phyloP scores from a whole-genome alignment of 1,284 basidiomycete species.

The Cutaneotrichosporon dermatis region DNA sequence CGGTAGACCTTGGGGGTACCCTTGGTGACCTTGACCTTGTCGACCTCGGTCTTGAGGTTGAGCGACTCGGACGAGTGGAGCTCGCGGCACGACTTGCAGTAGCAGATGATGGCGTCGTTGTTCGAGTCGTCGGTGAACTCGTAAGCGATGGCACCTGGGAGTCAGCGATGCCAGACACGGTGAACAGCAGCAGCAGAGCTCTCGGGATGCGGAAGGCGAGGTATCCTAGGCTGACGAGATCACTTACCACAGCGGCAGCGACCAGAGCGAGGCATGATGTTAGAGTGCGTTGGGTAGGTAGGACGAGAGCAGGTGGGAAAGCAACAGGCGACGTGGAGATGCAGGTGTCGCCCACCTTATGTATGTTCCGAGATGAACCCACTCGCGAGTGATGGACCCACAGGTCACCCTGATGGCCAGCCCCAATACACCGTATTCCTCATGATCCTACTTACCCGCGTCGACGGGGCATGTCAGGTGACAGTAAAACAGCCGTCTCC shows the following conservation, averaged over 20 bases:
- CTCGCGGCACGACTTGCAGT: constrained; percentile 17
- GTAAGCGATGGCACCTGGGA: constrained; percentile 8
- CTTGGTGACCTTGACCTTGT: constrained; percentile 16
- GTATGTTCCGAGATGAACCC: too few relatives aligned
- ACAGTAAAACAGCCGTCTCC: too few relatives aligned
- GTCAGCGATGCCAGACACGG: not conserved
- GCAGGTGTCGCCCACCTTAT: too few relatives aligned
- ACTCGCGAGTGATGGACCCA: too few relatives aligned
- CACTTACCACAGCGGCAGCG: not conserved
- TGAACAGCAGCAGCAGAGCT: not conserved
- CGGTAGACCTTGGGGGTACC: constrained; percentile 12
- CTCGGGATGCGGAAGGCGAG: not conserved
- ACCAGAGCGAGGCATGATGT: not conserved
- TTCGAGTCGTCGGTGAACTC: constrained; percentile 14
- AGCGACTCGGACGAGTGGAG: constrained; percentile 12
- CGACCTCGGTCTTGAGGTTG: constrained; percentile 12
- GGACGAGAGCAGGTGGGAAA: too few relatives aligned
- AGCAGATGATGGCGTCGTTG: constrained; percentile 15
- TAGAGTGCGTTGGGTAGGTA: not conserved
- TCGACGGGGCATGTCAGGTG: too few relatives aligned
- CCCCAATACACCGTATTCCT: too few relatives aligned
- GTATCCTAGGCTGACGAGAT: not conserved
- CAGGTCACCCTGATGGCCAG: too few relatives aligned
- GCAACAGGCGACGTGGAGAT: too few relatives aligned
- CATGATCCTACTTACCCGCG: too few relatives aligned